phyloP scores from a whole-genome alignment of 2,329 filamentous ascomycete species.

The Colletotrichum paranaense region DNA sequence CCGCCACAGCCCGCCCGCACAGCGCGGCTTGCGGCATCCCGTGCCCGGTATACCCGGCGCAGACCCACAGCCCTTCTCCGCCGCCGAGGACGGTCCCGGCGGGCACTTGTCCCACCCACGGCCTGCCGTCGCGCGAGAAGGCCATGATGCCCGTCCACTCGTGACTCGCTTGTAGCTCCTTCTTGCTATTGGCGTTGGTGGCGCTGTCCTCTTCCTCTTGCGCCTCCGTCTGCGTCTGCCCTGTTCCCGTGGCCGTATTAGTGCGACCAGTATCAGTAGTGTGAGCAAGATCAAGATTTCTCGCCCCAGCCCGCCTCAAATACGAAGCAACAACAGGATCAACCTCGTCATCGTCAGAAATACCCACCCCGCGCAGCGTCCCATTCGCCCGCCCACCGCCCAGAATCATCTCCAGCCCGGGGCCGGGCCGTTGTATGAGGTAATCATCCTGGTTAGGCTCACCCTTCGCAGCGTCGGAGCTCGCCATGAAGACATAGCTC shows the following conservation, averaged over 20 bases:
- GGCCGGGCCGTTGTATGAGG: slow-evolving; percentile 74
- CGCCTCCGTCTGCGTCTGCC: slow-evolving; percentile 41
- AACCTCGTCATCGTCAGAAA: slow-evolving; percentile 69
- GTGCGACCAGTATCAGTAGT: no score
- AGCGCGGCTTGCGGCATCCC: slow-evolving; percentile 81
- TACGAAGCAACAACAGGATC: slow-evolving; percentile 67
- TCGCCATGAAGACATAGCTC: slow-evolving; percentile 72
- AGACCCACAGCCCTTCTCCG: slow-evolving; percentile 69
- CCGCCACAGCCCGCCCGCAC: slow-evolving; percentile 71
- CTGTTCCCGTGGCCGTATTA: slow-evolving; percentile 38
- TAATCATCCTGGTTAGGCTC: slow-evolving; percentile 73
- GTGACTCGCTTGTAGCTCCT: slow-evolving; percentile 63
- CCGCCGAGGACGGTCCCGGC: slow-evolving; percentile 53
- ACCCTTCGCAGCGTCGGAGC: slow-evolving; percentile 32
- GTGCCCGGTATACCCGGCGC: slow-evolving; percentile 77
- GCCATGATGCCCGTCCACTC: slow-evolving; percentile 89
- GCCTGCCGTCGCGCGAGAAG: slow-evolving; percentile 73
- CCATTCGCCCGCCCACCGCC: slow-evolving; percentile 75
- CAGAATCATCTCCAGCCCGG: slow-evolving; percentile 71
- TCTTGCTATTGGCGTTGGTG: slow-evolving; percentile 11
- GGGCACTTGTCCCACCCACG: slow-evolving; percentile 79
- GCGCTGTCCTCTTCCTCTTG: neutral
- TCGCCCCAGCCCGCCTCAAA: slow-evolving; percentile 59
- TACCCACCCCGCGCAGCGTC: slow-evolving; percentile 62
- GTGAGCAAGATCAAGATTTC: slow-evolving; percentile 52